Evolutionary conservation across 2,329 filamentous ascomycete genomes (phyloP).

Genomic region (Decorospora gaudefroyi): DNA sequence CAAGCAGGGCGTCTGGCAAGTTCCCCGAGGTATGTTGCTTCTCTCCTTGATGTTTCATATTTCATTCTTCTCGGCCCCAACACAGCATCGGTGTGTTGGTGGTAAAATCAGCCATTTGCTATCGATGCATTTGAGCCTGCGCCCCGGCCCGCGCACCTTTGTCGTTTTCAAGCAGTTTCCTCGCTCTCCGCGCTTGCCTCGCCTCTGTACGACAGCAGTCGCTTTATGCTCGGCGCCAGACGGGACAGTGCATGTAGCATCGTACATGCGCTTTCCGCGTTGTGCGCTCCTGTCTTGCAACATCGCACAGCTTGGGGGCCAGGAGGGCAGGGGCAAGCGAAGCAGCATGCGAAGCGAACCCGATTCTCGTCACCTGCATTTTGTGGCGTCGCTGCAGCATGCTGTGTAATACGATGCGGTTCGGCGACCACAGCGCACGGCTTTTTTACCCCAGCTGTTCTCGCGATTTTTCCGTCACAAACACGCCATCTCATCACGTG

Average conservation of each 20-base stretch:
- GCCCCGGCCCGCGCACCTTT: not conserved
- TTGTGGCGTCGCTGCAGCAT: conserved; percentile 29
- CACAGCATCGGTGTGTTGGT: too few relatives aligned
- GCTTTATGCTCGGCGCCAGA: conserved; percentile 32
- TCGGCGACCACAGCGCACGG: conserved; percentile 19
- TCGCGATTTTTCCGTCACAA: too few relatives aligned
- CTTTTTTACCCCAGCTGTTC: not conserved
- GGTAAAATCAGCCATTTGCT: not conserved
- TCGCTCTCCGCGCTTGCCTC: conserved; percentile 3
- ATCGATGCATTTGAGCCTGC: too few relatives aligned
- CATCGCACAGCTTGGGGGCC: conserved; percentile 21
- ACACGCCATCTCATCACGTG: too few relatives aligned
- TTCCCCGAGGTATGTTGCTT: conserved; percentile 80
- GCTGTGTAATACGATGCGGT: conserved; percentile 30
- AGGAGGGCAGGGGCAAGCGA: conserved; percentile 24
- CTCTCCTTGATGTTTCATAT: conserved; percentile 5
- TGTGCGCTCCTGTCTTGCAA: conserved; percentile 13
- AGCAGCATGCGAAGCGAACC: conserved; percentile 6
- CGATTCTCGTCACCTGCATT: conserved; percentile 19
- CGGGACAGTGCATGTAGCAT: conserved; percentile 22
- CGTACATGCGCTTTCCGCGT: conserved; percentile 2
- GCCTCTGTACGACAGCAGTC: conserved; percentile 38
- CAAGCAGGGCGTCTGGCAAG: conserved; percentile 89
- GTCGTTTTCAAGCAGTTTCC: too few relatives aligned
- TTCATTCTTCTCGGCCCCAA: too few relatives aligned